Base-by-base conservation (phyloP, 192 early-diverging fungal species). In the Umbelopsis ramanniana region DNA sequence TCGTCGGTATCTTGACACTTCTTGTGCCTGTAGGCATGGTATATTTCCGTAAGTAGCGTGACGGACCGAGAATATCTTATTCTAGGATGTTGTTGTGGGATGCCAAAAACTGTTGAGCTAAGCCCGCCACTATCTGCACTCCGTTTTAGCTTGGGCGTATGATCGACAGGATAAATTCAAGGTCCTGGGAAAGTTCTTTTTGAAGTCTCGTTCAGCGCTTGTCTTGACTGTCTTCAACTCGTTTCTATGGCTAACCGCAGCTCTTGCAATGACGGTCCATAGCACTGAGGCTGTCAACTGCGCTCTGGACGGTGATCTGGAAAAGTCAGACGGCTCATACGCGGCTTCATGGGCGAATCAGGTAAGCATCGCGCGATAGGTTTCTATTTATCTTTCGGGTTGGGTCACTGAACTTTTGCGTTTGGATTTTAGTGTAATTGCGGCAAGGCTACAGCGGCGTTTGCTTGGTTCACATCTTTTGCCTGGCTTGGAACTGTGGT, bases 121-220 rank as follows among this genome's bases (percentile, higher is more conserved):
- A 43, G 40, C 40, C 40, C 11, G 40, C 40, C 40, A 50, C 48
- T 21, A 46, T 50, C 19, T 50, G 5, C 15, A 63, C 57, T 63
- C 57, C 57, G 57, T 35, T 37, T 29, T 14, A 63, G 57, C 77
- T 35, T 79, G 77, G 77, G 69, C 63, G 45, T 79, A 79, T 45
- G 77, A 79, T 50, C 57, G 38, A 8, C 55, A 79, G 6, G 71
- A 74, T 35, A 79, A 79, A 37, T 79, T 74, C 50, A 79, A 79
- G 46, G 60, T 29, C n/a, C 48, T 79, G 19, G 77, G 77, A 46
- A 79, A 79, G 60, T 79, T 79, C 23, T 71, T 66, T 37, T 35
- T 79, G 21, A 74, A 79, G 67, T 70, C 73, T 17, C 68, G 77
- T 22, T 68, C 77, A 35, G 71, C 47, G 22, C 22, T 79, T 23